Base-by-base conservation (phyloP, 192 early-diverging fungal species). In the Spizellomyces punctatus region DNA sequence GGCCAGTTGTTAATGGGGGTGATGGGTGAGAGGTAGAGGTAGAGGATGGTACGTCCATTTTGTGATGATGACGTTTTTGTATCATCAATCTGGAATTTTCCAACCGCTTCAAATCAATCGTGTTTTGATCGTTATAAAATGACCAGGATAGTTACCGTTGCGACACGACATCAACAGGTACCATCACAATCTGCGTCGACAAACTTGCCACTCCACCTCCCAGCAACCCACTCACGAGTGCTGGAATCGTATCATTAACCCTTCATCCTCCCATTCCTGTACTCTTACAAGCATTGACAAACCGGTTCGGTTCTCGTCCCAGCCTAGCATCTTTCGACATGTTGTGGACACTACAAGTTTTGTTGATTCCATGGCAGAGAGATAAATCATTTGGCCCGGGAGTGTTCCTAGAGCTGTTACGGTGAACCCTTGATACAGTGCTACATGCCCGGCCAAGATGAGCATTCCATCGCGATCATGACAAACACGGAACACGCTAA, bases 361-460 rank as follows among this genome's bases (percentile, higher is more conserved):
- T 9, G 73, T 45, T 2, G 46, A 46, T 41, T 74, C 73, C 69
- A 74, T 71, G 12, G 66, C 43, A 10, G 73, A 68, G 17, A 74
- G 48, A 47, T 74, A 74, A 2, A 76, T 22, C 7, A 77, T 60
- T 58, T 77, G 76, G 41, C 77, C 67, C 0, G 76, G 76, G 14
- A 77, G 10, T 10, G 76, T 74, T 10, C 76, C 76, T 2, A 71
- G 10, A 1, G 67, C 74, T 14, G 76, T 77, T 12, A 76, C 36
- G 9, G 74, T 17, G 48, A 77, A 77, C 1, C 76, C 76, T 43
- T 77, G 71, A 42, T 77, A 77, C 8, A 77, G 58, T 9, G 72
- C 76, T 74, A 50, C 16, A 41, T 43, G 17, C 67, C 7, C 22
- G 8, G 10, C 12, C 1, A 8, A 2, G 27, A 43, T 9, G 48